These are phyloP conservation scores for Solanum pennellii DNA, from an alignment of 257 asterid species.

Conservation along the genomic window DNA sequence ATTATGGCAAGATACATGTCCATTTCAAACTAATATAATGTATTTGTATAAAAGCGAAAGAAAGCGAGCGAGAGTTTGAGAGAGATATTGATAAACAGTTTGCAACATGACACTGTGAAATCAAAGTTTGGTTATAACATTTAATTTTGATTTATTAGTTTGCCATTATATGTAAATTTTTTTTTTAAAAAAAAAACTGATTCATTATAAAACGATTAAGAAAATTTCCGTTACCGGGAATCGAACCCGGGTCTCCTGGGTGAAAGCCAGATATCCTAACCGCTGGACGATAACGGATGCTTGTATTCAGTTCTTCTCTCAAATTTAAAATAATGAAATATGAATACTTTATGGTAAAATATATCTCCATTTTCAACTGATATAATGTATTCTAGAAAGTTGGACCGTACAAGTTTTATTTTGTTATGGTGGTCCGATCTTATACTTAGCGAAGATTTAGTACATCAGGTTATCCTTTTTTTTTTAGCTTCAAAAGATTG, in stretches of 20 bases:
- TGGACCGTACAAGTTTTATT: background rate
- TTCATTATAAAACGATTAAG: too few species aligned
- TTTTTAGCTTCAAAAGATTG: background rate
- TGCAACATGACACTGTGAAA: too few species aligned
- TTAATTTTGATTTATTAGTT: too few species aligned
- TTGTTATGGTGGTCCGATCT: background rate
- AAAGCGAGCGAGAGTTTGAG: too few species aligned
- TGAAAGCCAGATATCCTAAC: constrained; percentile 98
- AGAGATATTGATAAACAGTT: too few species aligned
- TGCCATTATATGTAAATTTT: too few species aligned
- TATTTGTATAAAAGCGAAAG: too few species aligned
- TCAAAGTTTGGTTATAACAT: too few species aligned
- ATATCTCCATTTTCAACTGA: background rate
- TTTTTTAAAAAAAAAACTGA: too few species aligned
- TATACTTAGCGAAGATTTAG: background rate
- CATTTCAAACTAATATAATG: too few species aligned
- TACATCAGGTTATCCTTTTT: background rate
- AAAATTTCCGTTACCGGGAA: constrained; percentile 68
- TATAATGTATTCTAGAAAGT: background rate
- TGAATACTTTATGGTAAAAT: background rate
- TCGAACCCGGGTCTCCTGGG: constrained; percentile 96
- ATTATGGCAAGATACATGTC: too few species aligned
- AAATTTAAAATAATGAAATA: too few species aligned
- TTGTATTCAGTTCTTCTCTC: background rate
- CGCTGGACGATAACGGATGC: constrained; percentile 69